These are phyloP conservation scores for Dactylellina parvicollis DNA, from an alignment of 2,329 filamentous ascomycete species.

Conservation along the genomic window DNA sequence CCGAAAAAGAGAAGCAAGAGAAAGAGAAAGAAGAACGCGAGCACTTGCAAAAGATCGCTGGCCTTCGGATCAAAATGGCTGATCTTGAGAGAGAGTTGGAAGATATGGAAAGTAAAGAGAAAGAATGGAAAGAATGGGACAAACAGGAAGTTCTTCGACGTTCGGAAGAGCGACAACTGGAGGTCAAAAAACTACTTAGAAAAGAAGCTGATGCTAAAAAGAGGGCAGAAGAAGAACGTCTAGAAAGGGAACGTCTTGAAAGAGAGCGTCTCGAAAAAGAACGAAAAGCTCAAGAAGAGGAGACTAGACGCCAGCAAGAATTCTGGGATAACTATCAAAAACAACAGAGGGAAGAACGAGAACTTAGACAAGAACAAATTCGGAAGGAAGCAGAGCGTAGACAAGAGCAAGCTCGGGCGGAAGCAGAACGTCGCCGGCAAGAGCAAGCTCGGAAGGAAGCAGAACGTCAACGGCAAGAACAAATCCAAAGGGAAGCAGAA, in stretches of 20 bases:
- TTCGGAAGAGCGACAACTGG: not conserved
- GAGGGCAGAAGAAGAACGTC: not conserved
- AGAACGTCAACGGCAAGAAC: not conserved
- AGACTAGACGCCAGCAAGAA: not conserved
- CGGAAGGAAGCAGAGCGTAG: not conserved
- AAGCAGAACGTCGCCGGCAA: not conserved
- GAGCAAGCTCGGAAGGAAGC: not conserved
- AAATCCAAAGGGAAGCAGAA: no score
- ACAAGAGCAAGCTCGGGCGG: not conserved
- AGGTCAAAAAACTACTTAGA: constrained; percentile 4
- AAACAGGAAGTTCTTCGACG: not conserved
- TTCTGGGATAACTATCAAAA: no score
- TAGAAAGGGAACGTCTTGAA: not conserved
- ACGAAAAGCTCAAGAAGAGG: constrained; percentile 13
- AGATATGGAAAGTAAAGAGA: not conserved
- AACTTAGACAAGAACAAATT: no score
- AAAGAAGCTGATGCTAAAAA: not conserved
- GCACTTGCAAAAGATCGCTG: constrained; percentile 3
- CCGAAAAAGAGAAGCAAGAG: not conserved
- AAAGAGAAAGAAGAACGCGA: constrained; percentile 13
- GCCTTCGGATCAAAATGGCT: constrained; percentile 19
- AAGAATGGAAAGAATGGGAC: constrained; percentile 20
- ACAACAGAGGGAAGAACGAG: not conserved
- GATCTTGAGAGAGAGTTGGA: constrained; percentile 5
- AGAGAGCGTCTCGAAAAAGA: not conserved